These are phyloP conservation scores for Debaryomycetaceae sp. DNA, from an alignment of 1,139 yeast species.

Conservation along the genomic window DNA sequence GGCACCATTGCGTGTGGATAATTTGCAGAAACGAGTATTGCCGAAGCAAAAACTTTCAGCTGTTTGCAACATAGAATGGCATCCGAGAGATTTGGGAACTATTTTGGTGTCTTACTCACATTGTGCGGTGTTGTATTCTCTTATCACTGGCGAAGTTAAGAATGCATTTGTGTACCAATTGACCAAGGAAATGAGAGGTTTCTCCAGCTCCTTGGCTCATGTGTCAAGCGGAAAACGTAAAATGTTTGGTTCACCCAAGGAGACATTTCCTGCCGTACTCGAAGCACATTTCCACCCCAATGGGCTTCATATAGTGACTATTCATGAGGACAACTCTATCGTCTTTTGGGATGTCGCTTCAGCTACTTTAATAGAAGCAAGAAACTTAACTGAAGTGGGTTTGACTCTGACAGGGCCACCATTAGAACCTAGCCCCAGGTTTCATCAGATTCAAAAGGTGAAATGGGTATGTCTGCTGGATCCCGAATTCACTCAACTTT, in stretches of 20 bases:
- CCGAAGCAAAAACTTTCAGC: constrained; percentile 53
- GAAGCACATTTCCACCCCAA: constrained; percentile 88
- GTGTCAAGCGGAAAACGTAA: constrained; percentile 45
- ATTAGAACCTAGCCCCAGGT: constrained; percentile 14
- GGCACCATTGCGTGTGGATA: constrained; percentile 67
- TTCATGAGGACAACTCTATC: constrained; percentile 76
- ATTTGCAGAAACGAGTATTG: constrained; percentile 60
- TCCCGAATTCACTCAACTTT: constrained; percentile 73
- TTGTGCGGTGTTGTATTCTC: constrained; percentile 65
- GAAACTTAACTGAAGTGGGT: constrained; percentile 64
- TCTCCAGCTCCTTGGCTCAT: constrained; percentile 25
- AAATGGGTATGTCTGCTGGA: constrained; percentile 77
- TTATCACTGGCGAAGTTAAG: constrained; percentile 57
- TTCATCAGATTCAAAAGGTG: constrained; percentile 38
- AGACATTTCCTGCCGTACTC: constrained; percentile 47
- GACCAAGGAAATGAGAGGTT: constrained; percentile 30
- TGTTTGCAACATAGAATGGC: constrained; percentile 67
- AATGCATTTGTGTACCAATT: constrained; percentile 57
- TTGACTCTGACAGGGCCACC: constrained; percentile 52
- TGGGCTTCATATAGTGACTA: constrained; percentile 77
- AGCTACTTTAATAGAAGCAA: constrained; percentile 70
- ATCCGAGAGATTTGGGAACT: constrained; percentile 86
- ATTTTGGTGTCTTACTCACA: constrained; percentile 70
- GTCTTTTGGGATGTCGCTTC: constrained; percentile 91
- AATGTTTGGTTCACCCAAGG: constrained; percentile 38